Evolutionary conservation across 306 rosid genomes (phyloP).

Genomic region (Clitoria ternatea): DNA sequence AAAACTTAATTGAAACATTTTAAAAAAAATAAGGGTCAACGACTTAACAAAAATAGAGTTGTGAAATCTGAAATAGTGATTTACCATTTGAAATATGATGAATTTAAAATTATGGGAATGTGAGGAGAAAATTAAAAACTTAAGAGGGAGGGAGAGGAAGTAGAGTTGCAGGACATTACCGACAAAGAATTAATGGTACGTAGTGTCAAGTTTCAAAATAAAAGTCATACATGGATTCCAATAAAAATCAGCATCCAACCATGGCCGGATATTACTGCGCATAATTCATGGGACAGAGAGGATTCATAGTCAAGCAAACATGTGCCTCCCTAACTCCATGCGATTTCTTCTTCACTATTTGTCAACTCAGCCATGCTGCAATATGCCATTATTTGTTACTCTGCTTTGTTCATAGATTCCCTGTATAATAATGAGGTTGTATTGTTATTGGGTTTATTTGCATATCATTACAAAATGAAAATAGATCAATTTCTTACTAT

Average conservation of each 20-base stretch:
- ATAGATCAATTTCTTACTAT: no score
- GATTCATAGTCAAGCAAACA: not conserved
- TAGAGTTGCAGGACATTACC: not conserved
- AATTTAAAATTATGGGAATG: no score
- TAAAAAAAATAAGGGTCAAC: no score
- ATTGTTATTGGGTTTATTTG: no score
- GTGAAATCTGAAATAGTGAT: no score
- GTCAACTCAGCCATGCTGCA: not conserved
- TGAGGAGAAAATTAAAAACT: no score
- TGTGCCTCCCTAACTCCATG: not conserved
- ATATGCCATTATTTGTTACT: not conserved
- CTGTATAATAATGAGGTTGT: no score
- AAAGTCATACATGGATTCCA: conserved; percentile 18
- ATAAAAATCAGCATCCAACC: not conserved
- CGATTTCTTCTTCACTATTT: not conserved
- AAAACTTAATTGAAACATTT: no score
- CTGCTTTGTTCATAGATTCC: not conserved
- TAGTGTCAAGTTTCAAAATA: not conserved
- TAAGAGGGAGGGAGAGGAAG: no score
- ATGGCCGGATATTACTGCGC: not conserved
- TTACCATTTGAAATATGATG: no score
- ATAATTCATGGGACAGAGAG: not conserved
- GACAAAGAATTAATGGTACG: not conserved
- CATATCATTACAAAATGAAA: no score
- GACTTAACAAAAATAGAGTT: no score